Base-by-base conservation (phyloP, 164 flowering plant genomes). In the Nymphaea thermarum region DNA sequence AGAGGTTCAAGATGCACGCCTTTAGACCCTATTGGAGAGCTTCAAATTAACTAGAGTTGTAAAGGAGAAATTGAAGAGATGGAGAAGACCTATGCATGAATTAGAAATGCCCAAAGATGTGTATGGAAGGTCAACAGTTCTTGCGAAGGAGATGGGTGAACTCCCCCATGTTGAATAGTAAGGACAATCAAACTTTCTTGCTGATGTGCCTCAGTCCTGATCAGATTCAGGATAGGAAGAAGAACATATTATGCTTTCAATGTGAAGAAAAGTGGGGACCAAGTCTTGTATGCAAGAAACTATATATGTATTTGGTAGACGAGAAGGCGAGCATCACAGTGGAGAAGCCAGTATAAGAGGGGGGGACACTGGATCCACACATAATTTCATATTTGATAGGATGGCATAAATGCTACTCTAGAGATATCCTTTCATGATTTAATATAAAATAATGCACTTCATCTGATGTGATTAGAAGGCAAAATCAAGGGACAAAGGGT, bases 261-360 rank as follows among this genome's bases (percentile, higher is more conserved):
- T 66, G 68, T 42, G 43, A 66, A 18, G 68, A 66, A 5, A 53
- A 66, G 43, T 66, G 8, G 10, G 63, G 47, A 63, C 62, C 42
- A 4, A 41, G 67, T 15, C 62, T 51, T 42, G 14, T 14, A 42
- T 69, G 66, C 71, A 51, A 64, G 51, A 66, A 53, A 47, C 67
- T 63, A 17, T 63, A 69, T 17, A 25, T 69, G 36, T 64, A 43
- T 14, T 55, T 64, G 3, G 41, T 64, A n/a, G 47, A 63, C 8
- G 67, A 41, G n/a, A 15, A 25, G 5, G 71, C 51, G 2, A 41
- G 4, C 1, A 51, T 8, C 14, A 25, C 62, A 42, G 25, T 12
- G 60, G 51, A 42, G 6, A 45, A 55, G 7, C 11, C 0, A 5
- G 11, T 42, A 43, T 8, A 11, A 6, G n/a, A 42, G 6, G 25